phyloP scores from a whole-genome alignment of 148 eudicot species.

The Vaccinium darrowii region DNA sequence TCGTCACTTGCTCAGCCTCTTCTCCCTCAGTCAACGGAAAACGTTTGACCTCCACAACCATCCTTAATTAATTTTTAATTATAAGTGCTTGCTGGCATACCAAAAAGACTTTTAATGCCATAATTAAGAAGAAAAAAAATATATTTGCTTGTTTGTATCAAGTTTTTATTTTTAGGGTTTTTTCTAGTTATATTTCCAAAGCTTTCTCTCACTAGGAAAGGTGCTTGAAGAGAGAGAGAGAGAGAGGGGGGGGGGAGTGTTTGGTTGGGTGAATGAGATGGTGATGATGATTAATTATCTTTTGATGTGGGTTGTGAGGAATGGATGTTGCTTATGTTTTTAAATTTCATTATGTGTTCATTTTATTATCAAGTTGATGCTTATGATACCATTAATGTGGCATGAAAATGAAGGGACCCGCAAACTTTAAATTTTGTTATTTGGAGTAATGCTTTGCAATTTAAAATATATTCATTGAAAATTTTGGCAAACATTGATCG shows the following conservation, averaged over 20 bases:
- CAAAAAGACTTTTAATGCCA: neutral
- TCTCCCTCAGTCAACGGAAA: constrained; percentile 67
- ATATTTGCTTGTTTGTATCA: constrained; percentile 31
- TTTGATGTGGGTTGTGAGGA: constrained; percentile 36
- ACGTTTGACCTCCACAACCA: constrained; percentile 37
- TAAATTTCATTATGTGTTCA: constrained; percentile 20
- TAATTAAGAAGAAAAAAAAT: constrained; percentile 14
- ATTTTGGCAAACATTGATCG: no score
- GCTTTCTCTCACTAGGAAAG: constrained; percentile 39
- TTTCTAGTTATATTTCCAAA: neutral
- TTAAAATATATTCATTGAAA: no score
- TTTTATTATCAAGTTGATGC: constrained; percentile 13
- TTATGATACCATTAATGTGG: constrained; percentile 8
- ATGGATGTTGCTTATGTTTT: constrained; percentile 24
- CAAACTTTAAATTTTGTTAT: no score
- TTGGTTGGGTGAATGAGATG: constrained; percentile 19
- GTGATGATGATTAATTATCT: constrained; percentile 40
- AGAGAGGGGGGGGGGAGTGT: constrained; percentile 24
- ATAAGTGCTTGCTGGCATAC: constrained; percentile 1
- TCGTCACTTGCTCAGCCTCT: constrained; percentile 78
- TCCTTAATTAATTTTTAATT: constrained; percentile 3
- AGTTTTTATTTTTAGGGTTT: constrained; percentile 19
- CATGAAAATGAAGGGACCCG: constrained; percentile 20
- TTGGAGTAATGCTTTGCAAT: neutral
- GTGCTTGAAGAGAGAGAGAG: constrained; percentile 22